Percentiles rank a stretch among this genome's conserved stretches.
phyloP scores from a whole-genome alignment of 352 stramenopile species.

The Elongisporangium undulatum region DNA sequence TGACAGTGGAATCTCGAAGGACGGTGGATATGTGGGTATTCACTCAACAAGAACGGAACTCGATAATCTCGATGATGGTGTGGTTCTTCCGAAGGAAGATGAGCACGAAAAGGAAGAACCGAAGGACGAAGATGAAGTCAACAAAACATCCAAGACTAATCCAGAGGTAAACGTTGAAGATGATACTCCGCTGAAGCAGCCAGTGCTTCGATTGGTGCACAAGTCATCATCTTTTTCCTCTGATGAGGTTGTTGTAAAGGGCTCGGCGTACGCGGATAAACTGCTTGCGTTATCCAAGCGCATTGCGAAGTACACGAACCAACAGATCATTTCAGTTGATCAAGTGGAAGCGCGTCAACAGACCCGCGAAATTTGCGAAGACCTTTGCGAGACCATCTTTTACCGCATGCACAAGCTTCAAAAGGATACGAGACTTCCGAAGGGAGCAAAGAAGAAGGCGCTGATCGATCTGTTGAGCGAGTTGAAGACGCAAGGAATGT shows the following conservation, averaged over 20 bases:
- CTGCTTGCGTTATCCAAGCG: constrained; percentile 54
- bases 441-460: constrained; percentile 97
- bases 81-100: constrained; percentile 28
- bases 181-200: constrained; percentile 4
- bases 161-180: constrained; percentile 7
- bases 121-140: constrained; percentile 2
- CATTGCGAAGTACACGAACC: constrained; percentile 68
- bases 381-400: constrained; percentile 94
- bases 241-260: not conserved
- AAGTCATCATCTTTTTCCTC: not conserved
- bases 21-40: constrained; percentile 75
- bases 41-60: constrained; percentile 67
- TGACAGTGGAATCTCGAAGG: constrained; percentile 77
- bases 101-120: constrained; percentile 9
- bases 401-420: constrained; percentile 89
- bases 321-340: constrained; percentile 61
- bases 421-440: constrained; percentile 80
- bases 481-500: constrained; percentile 83
- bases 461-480: constrained; percentile 94
- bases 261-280: constrained; percentile 35
- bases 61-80: constrained; percentile 34
- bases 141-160: constrained; percentile 10
- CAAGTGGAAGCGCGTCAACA: constrained; percentile 63
- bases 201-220: constrained; percentile 20
- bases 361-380: constrained; percentile 72